Evolutionary conservation across 192 early-diverging fungal genomes (phyloP).

Genomic region (Paraglomus occultum): DNA sequence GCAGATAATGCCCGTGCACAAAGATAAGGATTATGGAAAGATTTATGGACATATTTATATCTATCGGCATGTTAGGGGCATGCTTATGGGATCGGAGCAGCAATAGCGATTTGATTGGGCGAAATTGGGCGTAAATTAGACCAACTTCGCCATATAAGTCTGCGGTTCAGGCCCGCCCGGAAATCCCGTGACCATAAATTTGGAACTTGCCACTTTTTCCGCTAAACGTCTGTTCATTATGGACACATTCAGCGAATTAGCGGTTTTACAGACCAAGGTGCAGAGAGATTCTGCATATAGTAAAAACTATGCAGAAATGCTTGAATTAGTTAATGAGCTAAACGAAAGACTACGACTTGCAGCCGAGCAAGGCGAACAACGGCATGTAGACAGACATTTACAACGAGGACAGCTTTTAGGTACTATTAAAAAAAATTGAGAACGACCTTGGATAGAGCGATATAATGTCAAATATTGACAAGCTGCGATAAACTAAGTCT

Average conservation of each 20-base stretch:
- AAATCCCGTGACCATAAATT: too few relatives aligned
- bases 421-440: conserved; percentile 17
- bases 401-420: conserved; percentile 61
- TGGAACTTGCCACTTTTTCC: too few relatives aligned
- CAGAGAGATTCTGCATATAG: background rate
- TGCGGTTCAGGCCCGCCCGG: too few relatives aligned
- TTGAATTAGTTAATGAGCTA: conserved; percentile 46
- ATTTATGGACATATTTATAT: too few relatives aligned
- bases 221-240: background rate
- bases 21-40: conserved; percentile 17
- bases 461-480: too few relatives aligned
- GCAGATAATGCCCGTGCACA: conserved; percentile 40
- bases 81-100: too few relatives aligned
- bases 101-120: too few relatives aligned
- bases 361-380: conserved; percentile 47
- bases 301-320: conserved; percentile 56
- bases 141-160: too few relatives aligned
- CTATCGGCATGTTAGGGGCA: too few relatives aligned
- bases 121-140: too few relatives aligned
- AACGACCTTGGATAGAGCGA: too few relatives aligned
- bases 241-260: background rate
- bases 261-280: conserved; percentile 11
- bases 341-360: conserved; percentile 52
- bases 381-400: conserved; percentile 48
- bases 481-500: too few relatives aligned